Evolutionary conservation across 2,329 filamentous ascomycete genomes (phyloP).

Genomic region (Penicillium sp.): DNA sequence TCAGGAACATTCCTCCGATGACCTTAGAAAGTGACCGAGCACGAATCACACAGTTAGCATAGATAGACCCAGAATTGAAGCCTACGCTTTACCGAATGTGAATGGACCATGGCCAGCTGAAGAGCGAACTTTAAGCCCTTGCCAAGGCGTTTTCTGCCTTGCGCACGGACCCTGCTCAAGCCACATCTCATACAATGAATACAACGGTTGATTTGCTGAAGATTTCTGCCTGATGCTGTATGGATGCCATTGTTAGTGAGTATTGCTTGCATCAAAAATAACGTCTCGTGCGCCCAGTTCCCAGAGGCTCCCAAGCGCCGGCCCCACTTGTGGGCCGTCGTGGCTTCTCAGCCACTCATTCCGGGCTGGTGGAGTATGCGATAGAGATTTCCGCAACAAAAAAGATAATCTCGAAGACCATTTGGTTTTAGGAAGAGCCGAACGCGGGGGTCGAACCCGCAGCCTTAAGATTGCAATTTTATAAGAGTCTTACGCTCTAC

Average conservation of each 20-base stretch:
- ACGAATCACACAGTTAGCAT: neutral
- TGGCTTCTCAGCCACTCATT: slow-evolving; percentile 12
- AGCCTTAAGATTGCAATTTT: slow-evolving; percentile 30
- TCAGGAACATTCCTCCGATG: neutral
- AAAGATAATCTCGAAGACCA: slow-evolving; percentile 14
- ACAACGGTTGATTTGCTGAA: neutral
- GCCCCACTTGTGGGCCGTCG: slow-evolving; percentile 9
- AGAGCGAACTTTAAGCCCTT: slow-evolving; percentile 5
- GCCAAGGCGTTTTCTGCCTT: slow-evolving; percentile 21
- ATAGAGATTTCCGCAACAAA: slow-evolving; percentile 3
- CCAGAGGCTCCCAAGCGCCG: neutral
- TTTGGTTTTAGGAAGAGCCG: slow-evolving; percentile 30
- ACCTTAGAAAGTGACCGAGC: neutral
- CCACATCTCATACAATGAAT: slow-evolving; percentile 2
- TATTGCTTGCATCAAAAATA: neutral
- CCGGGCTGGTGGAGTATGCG: neutral
- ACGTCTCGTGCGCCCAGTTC: neutral
- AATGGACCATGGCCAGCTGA: slow-evolving; percentile 14
- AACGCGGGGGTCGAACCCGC: slow-evolving; percentile 46
- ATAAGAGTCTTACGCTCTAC: slow-evolving; percentile 34
- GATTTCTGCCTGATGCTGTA: neutral
- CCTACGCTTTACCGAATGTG: neutral
- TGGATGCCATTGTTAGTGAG: neutral
- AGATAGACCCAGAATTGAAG: neutral
- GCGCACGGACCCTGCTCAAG: slow-evolving; percentile 18